Base-by-base conservation (phyloP, 805 yeast genomes). In the Suhomyces vadensis region DNA sequence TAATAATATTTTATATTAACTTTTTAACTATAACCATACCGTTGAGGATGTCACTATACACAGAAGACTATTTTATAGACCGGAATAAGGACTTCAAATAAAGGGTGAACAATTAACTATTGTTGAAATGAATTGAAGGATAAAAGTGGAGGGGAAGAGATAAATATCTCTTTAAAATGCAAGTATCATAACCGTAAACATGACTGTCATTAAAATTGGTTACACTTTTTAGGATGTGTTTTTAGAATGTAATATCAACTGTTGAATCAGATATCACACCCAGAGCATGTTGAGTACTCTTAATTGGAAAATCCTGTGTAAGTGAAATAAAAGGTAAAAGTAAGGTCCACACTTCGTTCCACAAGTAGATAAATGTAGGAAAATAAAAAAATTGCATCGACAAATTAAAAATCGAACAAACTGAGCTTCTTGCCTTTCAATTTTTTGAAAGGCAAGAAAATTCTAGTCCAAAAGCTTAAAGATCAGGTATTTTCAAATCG, bases 21-120 rank as follows among this genome's bases (percentile, higher is more conserved):
- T 14, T 20, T 31, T n/a, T 27, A 31, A 20, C 36, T 41, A 47
- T 43, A 52, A 62, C 66, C 75, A 69, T 68, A 60, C 76, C 76
- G 75, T 71, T 71, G 75, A 71, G 75, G 75, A 70, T 69, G 75
- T 71, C 63, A 66, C 69, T 57, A 52, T 64, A 58, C 66, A 64
- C 68, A 65, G 67, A 63, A 53, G 53, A 48, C 31, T 26, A 37
- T 43, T 39, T 38, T 42, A 24, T 31, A 36, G 39, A 41, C 41
- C 43, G 41, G 25, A 38, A 39, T 22, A 26, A 20, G 33, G 35
- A 31, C 31, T 25, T 14, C 19, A 31, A 38, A 43, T 31, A 37
- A 44, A 35, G 31, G 22, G 22, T 35, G 31, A 36, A 27, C 33
- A 16, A 41, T 10, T 37, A 43, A 38, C 38, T 47, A 44, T 51